Evolutionary conservation across 2,329 filamentous ascomycete genomes (phyloP).

Genomic region (Juglanconis sp.): DNA sequence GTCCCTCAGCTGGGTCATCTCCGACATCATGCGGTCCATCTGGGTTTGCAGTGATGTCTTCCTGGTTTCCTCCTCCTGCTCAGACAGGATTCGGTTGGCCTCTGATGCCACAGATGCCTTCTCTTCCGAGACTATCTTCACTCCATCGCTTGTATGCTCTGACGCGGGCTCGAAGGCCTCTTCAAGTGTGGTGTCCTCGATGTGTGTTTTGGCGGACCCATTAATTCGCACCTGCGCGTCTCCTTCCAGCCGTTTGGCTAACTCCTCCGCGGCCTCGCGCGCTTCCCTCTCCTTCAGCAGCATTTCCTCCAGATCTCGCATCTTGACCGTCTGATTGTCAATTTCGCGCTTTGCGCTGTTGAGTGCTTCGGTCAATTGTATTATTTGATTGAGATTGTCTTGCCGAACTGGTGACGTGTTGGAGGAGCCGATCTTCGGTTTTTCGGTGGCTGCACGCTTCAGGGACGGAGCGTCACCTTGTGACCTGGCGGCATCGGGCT

Average conservation of each 20-base stretch:
- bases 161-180: slow-evolving; percentile 44
- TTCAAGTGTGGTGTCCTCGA: slow-evolving; percentile 39
- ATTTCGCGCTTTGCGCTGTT: slow-evolving; percentile 82
- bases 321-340: slow-evolving; percentile 73
- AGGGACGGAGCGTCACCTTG: slow-evolving; percentile 56
- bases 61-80: slow-evolving; percentile 5
- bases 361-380: slow-evolving; percentile 80
- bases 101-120: slow-evolving; percentile 26
- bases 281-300: slow-evolving; percentile 77
- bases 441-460: slow-evolving; percentile 73
- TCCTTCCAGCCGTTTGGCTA: slow-evolving; percentile 67
- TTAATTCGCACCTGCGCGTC: slow-evolving; percentile 41
- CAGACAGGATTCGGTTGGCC: neutral
- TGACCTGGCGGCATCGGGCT: slow-evolving; percentile 66
- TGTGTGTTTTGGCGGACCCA: slow-evolving; percentile 33
- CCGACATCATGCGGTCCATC: slow-evolving; percentile 71
- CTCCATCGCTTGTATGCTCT: slow-evolving; percentile 25
- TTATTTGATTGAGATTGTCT: slow-evolving; percentile 67
- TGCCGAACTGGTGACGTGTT: slow-evolving; percentile 58
- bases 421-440: slow-evolving; percentile 55
- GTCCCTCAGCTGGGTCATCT: slow-evolving; percentile 77
- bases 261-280: slow-evolving; percentile 78
- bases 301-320: slow-evolving; percentile 77
- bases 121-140: neutral
- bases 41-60: slow-evolving; percentile 56